A percentile compares a stretch with the other conserved stretches of the same genome.
Conservation (phyloP, 73 alveolate species). For the Paramecium octaurelia region DNA sequence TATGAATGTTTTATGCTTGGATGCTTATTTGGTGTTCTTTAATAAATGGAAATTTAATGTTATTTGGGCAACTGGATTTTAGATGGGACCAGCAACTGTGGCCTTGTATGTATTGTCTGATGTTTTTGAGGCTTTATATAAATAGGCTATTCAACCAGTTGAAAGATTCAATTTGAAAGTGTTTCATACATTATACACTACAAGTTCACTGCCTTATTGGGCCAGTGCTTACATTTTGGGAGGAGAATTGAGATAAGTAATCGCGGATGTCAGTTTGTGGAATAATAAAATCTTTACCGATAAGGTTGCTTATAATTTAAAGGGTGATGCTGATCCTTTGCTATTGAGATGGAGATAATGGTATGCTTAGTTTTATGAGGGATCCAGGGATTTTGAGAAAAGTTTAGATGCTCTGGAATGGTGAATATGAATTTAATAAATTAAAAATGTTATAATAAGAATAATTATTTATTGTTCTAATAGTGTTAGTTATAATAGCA, state of each 20-base stretch:
- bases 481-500: neutral
- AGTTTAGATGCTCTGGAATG: neutral
- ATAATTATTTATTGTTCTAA: neutral
- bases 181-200: slow-evolving; percentile 58
- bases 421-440: neutral
- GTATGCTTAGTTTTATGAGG: slow-evolving; percentile 69
- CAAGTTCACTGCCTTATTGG: slow-evolving; percentile 58
- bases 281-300: slow-evolving; percentile 57
- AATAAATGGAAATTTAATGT: slow-evolving; percentile 21
- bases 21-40: slow-evolving; percentile 40
- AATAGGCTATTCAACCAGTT: slow-evolving; percentile 45
- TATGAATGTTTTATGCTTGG: slow-evolving; percentile 58
- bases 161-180: slow-evolving; percentile 59
- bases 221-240: slow-evolving; percentile 53
- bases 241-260: slow-evolving; percentile 60
- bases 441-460: neutral
- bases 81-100: slow-evolving; percentile 68
- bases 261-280: slow-evolving; percentile 56
- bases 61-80: slow-evolving; percentile 68
- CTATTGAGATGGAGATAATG: slow-evolving; percentile 66
- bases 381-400: neutral
- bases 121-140: slow-evolving; percentile 52
- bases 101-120: slow-evolving; percentile 54
- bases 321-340: slow-evolving; percentile 59
- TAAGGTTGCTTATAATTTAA: slow-evolving; percentile 41